Evolutionary conservation across 2,329 filamentous ascomycete species (phyloP), one percentile per base, ranked within the genome.

Genomic region (Scedosporium dehoogii): DNA sequence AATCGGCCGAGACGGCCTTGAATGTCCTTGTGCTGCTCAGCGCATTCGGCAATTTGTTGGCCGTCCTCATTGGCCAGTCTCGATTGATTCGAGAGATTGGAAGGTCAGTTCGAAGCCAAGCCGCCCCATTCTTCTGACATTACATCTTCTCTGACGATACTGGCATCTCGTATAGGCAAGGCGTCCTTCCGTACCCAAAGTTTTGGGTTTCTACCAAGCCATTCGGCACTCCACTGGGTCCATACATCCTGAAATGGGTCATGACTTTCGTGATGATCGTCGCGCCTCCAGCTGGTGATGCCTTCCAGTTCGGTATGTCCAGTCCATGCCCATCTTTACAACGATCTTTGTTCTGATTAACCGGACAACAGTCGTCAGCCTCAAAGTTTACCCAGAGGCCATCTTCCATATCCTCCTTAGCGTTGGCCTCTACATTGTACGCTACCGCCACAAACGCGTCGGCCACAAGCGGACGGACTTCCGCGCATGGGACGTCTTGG

Each of bases 181-280:
- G 85, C 6, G 82, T 86, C 0, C 74, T 87, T 1, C 84, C 85
- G 0, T 86, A 71, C n/a, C 78, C 84, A 1, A 70, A 71, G 1
- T 83, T 87, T 64, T 88, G 85, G 85, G 84, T 82, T 0, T 84
- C 81, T 0, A 87, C 85, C 0, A 78, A 76, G 62, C 85, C 85
- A 0, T 87, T 87, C 63, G 85, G 84, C 1, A 88, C 85, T 0
- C 84, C 85, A 0, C 67, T 86, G 0, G 84, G 83, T 0, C 84
- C 85, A 0, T 86, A 86, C 64, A 60, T 79, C 2, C 65, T 87
- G 3, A 84, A 85, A 68, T 87, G 82, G 81, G 67, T 67, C 0
- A 69, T 85, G 63, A 87, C 85, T 0, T 69, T 83, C 2, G 66
- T 87, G 55, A 84, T 87, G 80, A 86, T 87, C 42, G 68, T 84